Evolutionary conservation across 768 basidiomycete species (phyloP).

Genomic region (Leccinellum luteum): DNA sequence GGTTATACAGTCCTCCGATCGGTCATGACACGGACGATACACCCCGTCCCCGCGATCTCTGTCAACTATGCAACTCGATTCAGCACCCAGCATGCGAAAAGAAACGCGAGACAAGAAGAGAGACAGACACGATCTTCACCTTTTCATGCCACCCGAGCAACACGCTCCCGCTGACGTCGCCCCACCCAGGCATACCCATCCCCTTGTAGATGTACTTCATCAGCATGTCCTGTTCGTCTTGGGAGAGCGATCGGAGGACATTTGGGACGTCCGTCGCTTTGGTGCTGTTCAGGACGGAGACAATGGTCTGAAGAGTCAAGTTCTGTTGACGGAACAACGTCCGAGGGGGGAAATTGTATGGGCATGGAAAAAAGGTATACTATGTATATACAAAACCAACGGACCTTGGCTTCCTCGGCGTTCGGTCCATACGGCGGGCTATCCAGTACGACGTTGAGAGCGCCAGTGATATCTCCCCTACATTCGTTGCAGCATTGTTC

Average conservation of each 20-base stretch:
- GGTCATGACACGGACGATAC: constrained; percentile 86
- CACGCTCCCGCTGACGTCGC: constrained; percentile 64
- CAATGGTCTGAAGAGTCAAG: constrained; percentile 72
- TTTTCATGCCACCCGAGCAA: constrained; percentile 92
- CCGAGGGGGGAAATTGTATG: not conserved
- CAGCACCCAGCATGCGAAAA: constrained; percentile 19
- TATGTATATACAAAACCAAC: not conserved
- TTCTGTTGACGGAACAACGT: constrained; percentile 43
- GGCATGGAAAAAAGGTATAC: not conserved
- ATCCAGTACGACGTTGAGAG: constrained; percentile 68
- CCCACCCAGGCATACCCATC: constrained; percentile 67
- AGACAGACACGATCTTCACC: constrained; percentile 41
- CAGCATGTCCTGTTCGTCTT: constrained; percentile 80
- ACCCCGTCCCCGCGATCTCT: constrained; percentile 90
- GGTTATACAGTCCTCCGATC: constrained; percentile 56
- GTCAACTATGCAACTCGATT: constrained; percentile 58
- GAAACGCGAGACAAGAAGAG: not conserved
- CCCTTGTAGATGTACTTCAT: constrained; percentile 99
- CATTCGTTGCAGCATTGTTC: not conserved
- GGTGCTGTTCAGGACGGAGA: constrained; percentile 92
- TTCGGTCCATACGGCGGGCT: constrained; percentile 86
- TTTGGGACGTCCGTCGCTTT: constrained; percentile 82
- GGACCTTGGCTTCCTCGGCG: constrained; percentile 88
- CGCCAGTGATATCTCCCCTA: constrained; percentile 77
- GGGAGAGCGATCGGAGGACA: constrained; percentile 69